Conservation (phyloP, 2,329 filamentous ascomycete species). For the Trichophyton simii region DNA sequence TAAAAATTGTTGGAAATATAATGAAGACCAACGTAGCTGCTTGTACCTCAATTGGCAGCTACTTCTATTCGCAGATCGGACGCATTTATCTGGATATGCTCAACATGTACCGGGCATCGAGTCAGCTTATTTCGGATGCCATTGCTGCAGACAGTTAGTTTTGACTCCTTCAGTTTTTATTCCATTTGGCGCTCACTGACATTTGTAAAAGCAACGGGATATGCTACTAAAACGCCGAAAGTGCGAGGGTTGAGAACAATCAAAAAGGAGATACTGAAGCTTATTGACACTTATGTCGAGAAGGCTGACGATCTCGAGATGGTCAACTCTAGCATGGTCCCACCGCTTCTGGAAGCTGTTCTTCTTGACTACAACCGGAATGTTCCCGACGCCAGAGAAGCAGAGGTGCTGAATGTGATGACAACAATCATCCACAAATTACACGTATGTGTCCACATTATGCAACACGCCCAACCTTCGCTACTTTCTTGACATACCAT, state of each 20-base stretch:
- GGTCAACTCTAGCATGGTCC: slow-evolving; percentile 86
- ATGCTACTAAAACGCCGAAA: slow-evolving; percentile 95
- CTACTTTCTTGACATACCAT: slow-evolving; percentile 22
- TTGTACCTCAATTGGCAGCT: slow-evolving; percentile 87
- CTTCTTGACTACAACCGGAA: slow-evolving; percentile 95
- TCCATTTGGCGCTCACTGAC: background rate
- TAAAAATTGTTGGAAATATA: slow-evolving; percentile 98
- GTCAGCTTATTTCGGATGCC: slow-evolving; percentile 84
- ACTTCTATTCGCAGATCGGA: slow-evolving; percentile 96
- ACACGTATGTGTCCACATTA: slow-evolving; percentile 60
- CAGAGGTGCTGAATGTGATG: slow-evolving; percentile 94
- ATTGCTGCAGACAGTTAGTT: slow-evolving; percentile 64
- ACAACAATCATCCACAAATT: slow-evolving; percentile 94
- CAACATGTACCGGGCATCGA: slow-evolving; percentile 97
- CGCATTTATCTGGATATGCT: slow-evolving; percentile 98
- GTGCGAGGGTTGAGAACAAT: slow-evolving; percentile 90
- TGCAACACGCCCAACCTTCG: slow-evolving; percentile 29
- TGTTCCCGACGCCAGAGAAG: slow-evolving; percentile 86
- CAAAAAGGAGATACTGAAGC: slow-evolving; percentile 98
- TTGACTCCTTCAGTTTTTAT: background rate
- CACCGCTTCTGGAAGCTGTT: slow-evolving; percentile 86
- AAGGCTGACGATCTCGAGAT: slow-evolving; percentile 94
- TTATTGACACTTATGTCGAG: slow-evolving; percentile 95
- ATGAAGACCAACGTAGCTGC: slow-evolving; percentile 99
- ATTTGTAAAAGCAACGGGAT: slow-evolving; percentile 48